Conservation (phyloP, 768 basidiomycete genomes). For the Leccinum longicurvipes region DNA sequence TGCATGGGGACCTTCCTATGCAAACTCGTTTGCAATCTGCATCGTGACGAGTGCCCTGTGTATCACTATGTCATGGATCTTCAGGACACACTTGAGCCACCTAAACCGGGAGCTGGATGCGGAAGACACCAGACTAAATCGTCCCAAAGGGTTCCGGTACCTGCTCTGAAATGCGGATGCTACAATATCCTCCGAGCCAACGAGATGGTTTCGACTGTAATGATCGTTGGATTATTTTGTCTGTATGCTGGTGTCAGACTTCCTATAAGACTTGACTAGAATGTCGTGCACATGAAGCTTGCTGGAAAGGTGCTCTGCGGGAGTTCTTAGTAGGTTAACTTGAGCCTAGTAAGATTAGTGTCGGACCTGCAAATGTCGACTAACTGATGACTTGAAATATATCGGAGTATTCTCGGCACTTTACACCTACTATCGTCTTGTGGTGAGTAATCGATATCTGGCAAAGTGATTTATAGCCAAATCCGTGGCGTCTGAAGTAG, state of each 20-base stretch:
- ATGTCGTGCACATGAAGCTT: not conserved
- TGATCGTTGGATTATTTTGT: not conserved
- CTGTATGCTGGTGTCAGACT: not conserved
- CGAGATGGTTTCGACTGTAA: not conserved
- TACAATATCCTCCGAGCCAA: not conserved
- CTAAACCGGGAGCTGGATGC: constrained; percentile 41
- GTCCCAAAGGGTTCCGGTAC: constrained; percentile 43
- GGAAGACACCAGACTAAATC: constrained; percentile 35
- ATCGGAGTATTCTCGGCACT: constrained; percentile 16
- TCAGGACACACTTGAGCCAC: constrained; percentile 42
- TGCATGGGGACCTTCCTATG: constrained; percentile 69
- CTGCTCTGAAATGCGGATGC: constrained; percentile 33
- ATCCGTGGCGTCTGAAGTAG: not conserved
- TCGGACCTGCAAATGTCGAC: not conserved
- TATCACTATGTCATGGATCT: constrained; percentile 49
- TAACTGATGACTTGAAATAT: no score
- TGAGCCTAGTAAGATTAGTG: no score
- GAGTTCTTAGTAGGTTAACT: not conserved
- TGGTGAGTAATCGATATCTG: not conserved
- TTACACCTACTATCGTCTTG: not conserved
- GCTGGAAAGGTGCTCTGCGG: not conserved
- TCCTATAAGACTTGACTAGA: not conserved
- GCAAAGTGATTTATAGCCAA: constrained; percentile 1
- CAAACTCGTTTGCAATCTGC: constrained; percentile 69
- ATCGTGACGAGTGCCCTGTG: constrained; percentile 51